Evolutionary conservation across 1,284 basidiomycete species (phyloP), one percentile per base, ranked within the genome.

Genomic region (Singerocomus inundabilis): DNA sequence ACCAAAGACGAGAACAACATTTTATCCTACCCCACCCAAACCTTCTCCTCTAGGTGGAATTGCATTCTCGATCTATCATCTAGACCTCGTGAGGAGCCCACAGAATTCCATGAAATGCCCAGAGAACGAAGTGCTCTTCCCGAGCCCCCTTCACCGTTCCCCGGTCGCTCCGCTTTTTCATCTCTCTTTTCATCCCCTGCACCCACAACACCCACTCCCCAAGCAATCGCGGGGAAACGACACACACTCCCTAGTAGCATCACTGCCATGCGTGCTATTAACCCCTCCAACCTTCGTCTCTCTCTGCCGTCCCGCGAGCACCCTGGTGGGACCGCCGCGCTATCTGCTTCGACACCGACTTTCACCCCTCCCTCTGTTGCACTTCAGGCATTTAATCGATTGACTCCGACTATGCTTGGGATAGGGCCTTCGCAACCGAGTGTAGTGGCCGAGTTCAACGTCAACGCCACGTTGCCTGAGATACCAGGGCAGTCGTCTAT

Each of bases 1-100:
- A 38, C 33, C 26, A 53, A 47, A 26, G 53, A 52, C 44, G 46
- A 54, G 46, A 38, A 44, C 44, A 36, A 52, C 26, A 50, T 61
- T 10, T 52, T 71, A 4, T 59, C 69, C 0, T 88, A 82, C 57
- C 88, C 88, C 0, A 91, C 92, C 0, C 70, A 71, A 7, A 72
- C 80, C 0, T 95, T 94, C 67, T 80, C 83, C 1, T 92, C 90
- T 0, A 74, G 85, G 24, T 95, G 93, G 93, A 94, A 92, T 58
- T 93, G 90, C 55, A 73, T 88, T 1, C 81, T 96, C 28, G 91
- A 94, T 63, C 75, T 95, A 11, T 77, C 86, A 1, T 71, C 80
- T 12, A 66, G 65, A 42, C 63, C 58, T 28, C 55, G 53, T 29
- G 63, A 63, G 41, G 64, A 64, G 39, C 56, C 53, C 15, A 38